A percentile compares a stretch with the other conserved stretches of the same genome.
Evolutionary conservation across 805 yeast genomes (phyloP).

Genomic region (Ogataea parapolymorpha): DNA sequence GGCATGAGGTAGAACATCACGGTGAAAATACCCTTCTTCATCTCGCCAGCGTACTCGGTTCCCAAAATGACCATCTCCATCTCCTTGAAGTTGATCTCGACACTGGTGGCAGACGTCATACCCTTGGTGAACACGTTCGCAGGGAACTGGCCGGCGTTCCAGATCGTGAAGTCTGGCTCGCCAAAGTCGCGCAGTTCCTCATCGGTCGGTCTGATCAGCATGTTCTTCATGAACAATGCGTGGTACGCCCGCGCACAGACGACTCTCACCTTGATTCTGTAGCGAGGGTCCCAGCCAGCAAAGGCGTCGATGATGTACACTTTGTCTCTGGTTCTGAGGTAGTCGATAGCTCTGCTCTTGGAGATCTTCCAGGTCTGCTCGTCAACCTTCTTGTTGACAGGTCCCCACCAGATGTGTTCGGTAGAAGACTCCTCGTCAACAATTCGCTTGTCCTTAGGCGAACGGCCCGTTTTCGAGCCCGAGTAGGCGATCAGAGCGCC

Average conservation of each 20-base stretch:
- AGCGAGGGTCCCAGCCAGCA: slow-evolving; percentile 99
- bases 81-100: slow-evolving; percentile 92
- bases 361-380: slow-evolving; percentile 94
- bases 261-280: slow-evolving; percentile 91
- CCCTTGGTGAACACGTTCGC: slow-evolving; percentile 95
- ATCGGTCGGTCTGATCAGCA: slow-evolving; percentile 91
- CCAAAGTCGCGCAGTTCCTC: slow-evolving; percentile 89
- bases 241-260: slow-evolving; percentile 99
- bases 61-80: slow-evolving; percentile 99
- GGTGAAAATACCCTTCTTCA: slow-evolving; percentile 98
- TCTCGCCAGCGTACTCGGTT: slow-evolving; percentile 99
- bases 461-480: slow-evolving; percentile 95
- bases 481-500: slow-evolving; percentile 97
- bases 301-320: slow-evolving; percentile 93
- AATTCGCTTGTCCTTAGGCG: slow-evolving; percentile 97
- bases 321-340: slow-evolving; percentile 91
- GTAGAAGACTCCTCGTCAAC: slow-evolving; percentile 89
- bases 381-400: slow-evolving; percentile 91
- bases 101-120: slow-evolving; percentile 94
- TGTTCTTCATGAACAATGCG: slow-evolving; percentile 95
- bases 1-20: slow-evolving; percentile 99
- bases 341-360: slow-evolving; percentile 94
- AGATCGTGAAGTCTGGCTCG: slow-evolving; percentile 96
- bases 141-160: slow-evolving; percentile 99
- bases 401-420: slow-evolving; percentile 97